phyloP scores from a whole-genome alignment of 2,329 filamentous ascomycete genomes.

The Cladophialophora yegresii region DNA sequence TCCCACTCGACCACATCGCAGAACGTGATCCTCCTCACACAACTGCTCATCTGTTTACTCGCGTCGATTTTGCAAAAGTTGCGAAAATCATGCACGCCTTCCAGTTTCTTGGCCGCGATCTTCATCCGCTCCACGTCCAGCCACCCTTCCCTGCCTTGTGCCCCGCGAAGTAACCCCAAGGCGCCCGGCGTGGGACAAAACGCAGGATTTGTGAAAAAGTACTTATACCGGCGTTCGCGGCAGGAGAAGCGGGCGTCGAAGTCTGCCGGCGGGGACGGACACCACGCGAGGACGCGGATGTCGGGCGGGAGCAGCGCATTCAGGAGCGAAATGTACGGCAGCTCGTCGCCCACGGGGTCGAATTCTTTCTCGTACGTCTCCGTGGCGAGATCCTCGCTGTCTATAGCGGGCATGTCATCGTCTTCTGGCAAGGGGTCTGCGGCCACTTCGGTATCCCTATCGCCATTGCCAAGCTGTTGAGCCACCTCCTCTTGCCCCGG shows the following conservation, averaged over 20 bases:
- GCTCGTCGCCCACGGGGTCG: conserved; percentile 74
- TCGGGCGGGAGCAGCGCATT: conserved; percentile 87
- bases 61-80: conserved; percentile 96
- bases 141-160: conserved; percentile 65
- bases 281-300: conserved; percentile 92
- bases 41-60: conserved; percentile 84
- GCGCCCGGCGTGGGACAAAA: conserved; percentile 68
- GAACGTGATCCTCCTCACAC: conserved; percentile 74
- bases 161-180: conserved; percentile 47
- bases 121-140: conserved; percentile 87
- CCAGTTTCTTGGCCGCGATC: conserved; percentile 73
- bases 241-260: conserved; percentile 95
- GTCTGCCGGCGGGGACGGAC: conserved; percentile 71
- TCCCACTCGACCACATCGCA: conserved; percentile 73
- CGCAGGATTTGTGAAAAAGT: conserved; percentile 96
- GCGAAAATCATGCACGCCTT: conserved; percentile 88
- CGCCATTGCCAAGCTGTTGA: background rate
- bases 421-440: background rate
- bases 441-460: background rate
- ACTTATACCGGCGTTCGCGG: conserved; percentile 85
- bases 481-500: background rate
- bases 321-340: conserved; percentile 78
- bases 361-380: conserved; percentile 45
- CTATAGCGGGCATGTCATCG: conserved; percentile 36
- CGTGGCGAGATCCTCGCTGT: conserved; percentile 44